Percentiles rank a stretch among this genome's conserved stretches.
These are phyloP conservation scores for Leishmania tarentolae DNA, from an alignment of 208 protist species.

Conservation along the genomic window DNA sequence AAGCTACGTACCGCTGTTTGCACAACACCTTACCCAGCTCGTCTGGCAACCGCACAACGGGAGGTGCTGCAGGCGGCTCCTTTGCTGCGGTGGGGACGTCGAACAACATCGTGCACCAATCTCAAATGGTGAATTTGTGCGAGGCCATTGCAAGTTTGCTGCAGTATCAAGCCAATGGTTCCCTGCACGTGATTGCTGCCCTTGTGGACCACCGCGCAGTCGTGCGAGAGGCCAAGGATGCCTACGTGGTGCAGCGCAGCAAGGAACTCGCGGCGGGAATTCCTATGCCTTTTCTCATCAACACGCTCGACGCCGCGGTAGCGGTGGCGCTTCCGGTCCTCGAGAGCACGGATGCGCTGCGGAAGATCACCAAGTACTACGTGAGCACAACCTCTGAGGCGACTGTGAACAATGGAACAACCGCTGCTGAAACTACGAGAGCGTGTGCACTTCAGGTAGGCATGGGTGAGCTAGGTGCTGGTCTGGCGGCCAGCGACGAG, in stretches of 20 bases:
- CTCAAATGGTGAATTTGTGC: slow-evolving; percentile 63
- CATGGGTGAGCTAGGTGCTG: slow-evolving; percentile 13
- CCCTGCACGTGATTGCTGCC: slow-evolving; percentile 48
- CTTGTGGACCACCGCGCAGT: slow-evolving; percentile 60
- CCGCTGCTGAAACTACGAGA: slow-evolving; percentile 8
- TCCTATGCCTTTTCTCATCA: slow-evolving; percentile 61
- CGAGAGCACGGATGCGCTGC: slow-evolving; percentile 34
- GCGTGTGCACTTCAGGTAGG: slow-evolving; percentile 11
- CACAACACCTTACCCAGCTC: slow-evolving; percentile 5
- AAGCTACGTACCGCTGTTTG: slow-evolving; percentile 48
- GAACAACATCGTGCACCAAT: slow-evolving; percentile 13
- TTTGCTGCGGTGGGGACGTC: background rate
- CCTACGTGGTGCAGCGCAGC: slow-evolving; percentile 34
- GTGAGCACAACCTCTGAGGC: slow-evolving; percentile 15
- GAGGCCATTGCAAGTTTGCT: slow-evolving; percentile 76
- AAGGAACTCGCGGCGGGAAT: slow-evolving; percentile 18
- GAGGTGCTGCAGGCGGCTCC: background rate
- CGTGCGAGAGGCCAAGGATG: slow-evolving; percentile 44
- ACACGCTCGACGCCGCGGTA: slow-evolving; percentile 60
- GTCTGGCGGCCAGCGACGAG: slow-evolving; percentile 36
- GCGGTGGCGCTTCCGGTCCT: slow-evolving; percentile 43
- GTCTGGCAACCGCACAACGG: background rate
- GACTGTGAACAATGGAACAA: slow-evolving; percentile 13
- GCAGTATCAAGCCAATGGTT: slow-evolving; percentile 67
- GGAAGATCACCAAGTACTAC: slow-evolving; percentile 29